phyloP scores from a whole-genome alignment of 2,329 filamentous ascomycete species.

The Claviceps pazoutovae region DNA sequence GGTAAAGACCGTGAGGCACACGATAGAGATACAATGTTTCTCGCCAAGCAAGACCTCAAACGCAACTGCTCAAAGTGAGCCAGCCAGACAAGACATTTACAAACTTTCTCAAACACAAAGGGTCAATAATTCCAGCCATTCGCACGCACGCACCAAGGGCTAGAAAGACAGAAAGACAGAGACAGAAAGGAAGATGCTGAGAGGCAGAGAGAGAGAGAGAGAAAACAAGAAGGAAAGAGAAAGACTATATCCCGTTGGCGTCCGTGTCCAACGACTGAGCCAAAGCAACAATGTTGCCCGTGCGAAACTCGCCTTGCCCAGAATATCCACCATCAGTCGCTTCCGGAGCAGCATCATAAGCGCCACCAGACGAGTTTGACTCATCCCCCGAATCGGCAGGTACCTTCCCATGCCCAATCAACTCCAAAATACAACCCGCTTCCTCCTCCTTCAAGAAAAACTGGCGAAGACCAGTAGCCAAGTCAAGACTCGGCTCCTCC shows the following conservation, averaged over 20 bases:
- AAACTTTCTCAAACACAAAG: no score
- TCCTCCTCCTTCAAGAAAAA: not conserved
- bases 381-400: not conserved
- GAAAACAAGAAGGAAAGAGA: not conserved
- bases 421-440: not conserved
- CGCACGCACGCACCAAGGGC: no score
- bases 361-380: not conserved
- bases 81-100: no score
- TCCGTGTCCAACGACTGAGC: not conserved
- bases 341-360: not conserved
- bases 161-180: no score
- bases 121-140: no score
- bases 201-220: not conserved
- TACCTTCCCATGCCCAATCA: constrained; percentile 9
- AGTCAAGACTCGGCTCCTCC: not conserved
- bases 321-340: not conserved
- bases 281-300: not conserved
- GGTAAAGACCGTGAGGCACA: no score
- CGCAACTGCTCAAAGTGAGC: no score
- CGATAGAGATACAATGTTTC: no score
- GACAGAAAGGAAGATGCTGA: no score
- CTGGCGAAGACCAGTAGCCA: not conserved
- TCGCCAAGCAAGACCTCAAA: no score
- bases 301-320: not conserved
- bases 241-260: not conserved